Percentiles rank a stretch among this genome's conserved stretches.
Evolutionary conservation across 139 green algal species (phyloP).

Genomic region (Tetradesmus lagerheimii): DNA sequence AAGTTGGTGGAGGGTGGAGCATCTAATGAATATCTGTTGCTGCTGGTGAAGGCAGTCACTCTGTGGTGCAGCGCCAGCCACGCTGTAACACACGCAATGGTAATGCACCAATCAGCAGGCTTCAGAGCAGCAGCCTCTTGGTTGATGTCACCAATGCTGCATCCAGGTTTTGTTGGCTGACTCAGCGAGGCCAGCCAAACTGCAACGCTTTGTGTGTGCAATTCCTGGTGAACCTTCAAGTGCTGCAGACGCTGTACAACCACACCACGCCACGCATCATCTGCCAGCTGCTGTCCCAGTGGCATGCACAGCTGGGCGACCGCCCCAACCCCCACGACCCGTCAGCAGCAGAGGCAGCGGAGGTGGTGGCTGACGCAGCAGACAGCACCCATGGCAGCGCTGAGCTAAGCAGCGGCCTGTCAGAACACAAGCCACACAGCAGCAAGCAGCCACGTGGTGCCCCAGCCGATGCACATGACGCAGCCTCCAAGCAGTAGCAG

Average conservation of each 20-base stretch:
- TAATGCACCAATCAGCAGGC: too few species aligned
- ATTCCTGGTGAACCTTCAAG: too few species aligned
- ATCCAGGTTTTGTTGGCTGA: too few species aligned
- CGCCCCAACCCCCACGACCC: neutral
- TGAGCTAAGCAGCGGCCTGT: neutral
- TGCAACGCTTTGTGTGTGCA: too few species aligned
- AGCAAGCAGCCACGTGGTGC: neutral
- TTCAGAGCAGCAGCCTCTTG: too few species aligned
- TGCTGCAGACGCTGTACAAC: neutral
- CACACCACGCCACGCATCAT: constrained; percentile 11
- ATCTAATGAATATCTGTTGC: too few species aligned
- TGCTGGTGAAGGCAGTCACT: too few species aligned
- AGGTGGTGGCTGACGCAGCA: neutral
- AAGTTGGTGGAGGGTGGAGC: too few species aligned
- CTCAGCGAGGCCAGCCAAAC: too few species aligned
- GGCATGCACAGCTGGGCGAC: constrained; percentile 1
- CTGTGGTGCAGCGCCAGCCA: too few species aligned
- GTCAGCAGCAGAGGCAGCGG: neutral
- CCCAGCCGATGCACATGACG: neutral
- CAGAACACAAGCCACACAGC: neutral
- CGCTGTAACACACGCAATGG: too few species aligned
- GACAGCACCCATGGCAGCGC: neutral
- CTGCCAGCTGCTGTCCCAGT: constrained; percentile 12
- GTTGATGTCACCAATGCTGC: too few species aligned
- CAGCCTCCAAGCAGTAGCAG: neutral